Evolutionary conservation across 441 rosid species (phyloP), one percentile per base, ranked within the genome.

Genomic region (Syzygium syzygioides): DNA sequence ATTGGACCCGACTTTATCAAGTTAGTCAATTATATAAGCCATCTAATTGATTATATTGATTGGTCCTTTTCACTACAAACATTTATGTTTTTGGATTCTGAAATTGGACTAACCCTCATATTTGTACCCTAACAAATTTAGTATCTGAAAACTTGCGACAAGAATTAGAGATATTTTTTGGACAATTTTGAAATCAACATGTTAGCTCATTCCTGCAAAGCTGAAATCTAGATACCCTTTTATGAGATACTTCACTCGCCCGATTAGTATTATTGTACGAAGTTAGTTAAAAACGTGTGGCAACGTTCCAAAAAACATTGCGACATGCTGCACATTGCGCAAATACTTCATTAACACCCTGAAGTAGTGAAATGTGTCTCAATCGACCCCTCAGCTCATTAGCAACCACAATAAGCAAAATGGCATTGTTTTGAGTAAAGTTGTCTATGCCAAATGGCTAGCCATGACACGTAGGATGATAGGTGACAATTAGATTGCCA

Each of bases 371-470:
- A 76, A 37, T 76, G 83, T 76, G 83, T 3, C 17, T 76, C 52
- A 41, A 41, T 45, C 17, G 41, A 76, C 17, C 10, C 5, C n/a
- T 76, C 0, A 5, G 83, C 28, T 76, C 17, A 41, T 34, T 9
- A 5, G 28, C 14, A 7, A 17, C n/a, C 83, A 76, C 41, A 76
- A 23, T 23, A 20, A 76, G 9, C 7, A 45, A 76, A 41, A 41
- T 14, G 25, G 13, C n/a, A 0, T 37, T 23, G 18, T 76, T 41
- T 41, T 23, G 83, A 41, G 52, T 45, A 6, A 76, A 76, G 17
- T 23, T 41, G 28, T 3, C 4, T 18, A 23, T 0, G 3, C 13
- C 9, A 41, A 4, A 41, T 41, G 1, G 0, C 28, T 6, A 25
- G n/a, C 7, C 52, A 6, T 76, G 52, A 20, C n/a, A 76, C 0